Base-by-base conservation (phyloP, 139 green algal species). In the Micractinium sp. region DNA sequence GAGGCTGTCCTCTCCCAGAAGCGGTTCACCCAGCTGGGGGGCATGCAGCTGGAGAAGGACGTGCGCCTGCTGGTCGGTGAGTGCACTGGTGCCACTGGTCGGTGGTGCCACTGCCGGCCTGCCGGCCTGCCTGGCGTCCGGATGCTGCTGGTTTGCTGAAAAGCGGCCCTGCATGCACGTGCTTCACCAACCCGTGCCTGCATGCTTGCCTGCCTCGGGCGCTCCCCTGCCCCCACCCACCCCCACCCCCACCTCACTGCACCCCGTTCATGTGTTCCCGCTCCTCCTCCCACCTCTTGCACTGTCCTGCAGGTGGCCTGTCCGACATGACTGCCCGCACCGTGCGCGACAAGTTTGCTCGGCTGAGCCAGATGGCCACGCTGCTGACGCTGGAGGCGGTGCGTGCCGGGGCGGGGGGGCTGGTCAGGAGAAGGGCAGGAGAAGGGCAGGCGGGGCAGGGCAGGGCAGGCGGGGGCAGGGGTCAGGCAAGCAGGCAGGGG, bases 21-120 rank as follows among this genome's bases (percentile, higher is more conserved):
- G 93, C 86, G 82, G 23, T 99, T 99, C 93, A 99, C 94, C 76
- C 97, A 99, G 93, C 94, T 99, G 85, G 97, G 97, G 20, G 97
- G 97, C 9, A 92, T 99, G 89, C 94, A 98, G 91, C 93, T 99
- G 82, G 97, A 99, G 69, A 92, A 95, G 20, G 97, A 99, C 89
- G 91, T 97, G 31, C 92, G 97, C 36, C 89, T 90, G 18, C 87
- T 99, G 33, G 93, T 98, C 27, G 85, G 75, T 84, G 63, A 90
- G 86, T n/a, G 27, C 47, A 56, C 47, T 9, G 47, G 47, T 16
- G 5, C 9, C 47, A 56, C 47, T 56, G 47, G 47, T 56, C 7
- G 47, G 47, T 9, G 47, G 5, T 56, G 47, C 47, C 47, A 56
- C n/a, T n/a, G n/a, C n/a, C n/a, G n/a, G 47, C 47, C 47, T 56